Percentiles rank a stretch among this genome's conserved stretches.
phyloP scores from a whole-genome alignment of 768 basidiomycete species.

The Leucocoprinus leucothites region DNA sequence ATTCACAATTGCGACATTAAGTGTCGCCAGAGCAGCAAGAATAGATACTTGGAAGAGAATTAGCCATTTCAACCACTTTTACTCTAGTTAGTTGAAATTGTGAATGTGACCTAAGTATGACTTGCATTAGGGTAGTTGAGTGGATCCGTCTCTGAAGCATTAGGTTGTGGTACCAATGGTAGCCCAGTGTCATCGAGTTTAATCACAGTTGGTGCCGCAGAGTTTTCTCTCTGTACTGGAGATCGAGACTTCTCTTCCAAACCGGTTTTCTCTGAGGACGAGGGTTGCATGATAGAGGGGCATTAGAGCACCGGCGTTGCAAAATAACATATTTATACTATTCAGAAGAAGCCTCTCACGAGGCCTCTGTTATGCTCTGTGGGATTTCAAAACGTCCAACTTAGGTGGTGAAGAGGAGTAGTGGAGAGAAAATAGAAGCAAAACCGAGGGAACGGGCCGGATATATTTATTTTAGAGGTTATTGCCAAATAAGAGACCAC shows the following conservation, averaged over 20 bases:
- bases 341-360: slow-evolving; percentile 1
- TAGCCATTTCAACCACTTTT: slow-evolving; percentile 33
- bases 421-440: not conserved
- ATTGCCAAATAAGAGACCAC: slow-evolving; percentile 7
- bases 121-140: slow-evolving; percentile 37
- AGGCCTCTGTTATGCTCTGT: not conserved
- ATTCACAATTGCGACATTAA: slow-evolving; percentile 36
- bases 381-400: not conserved
- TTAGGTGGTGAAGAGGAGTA: not conserved
- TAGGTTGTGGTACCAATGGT: slow-evolving; percentile 8
- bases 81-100: not conserved
- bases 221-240: not conserved
- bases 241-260: slow-evolving; percentile 3
- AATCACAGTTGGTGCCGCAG: not conserved
- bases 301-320: not conserved
- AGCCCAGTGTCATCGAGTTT: slow-evolving; percentile 8
- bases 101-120: not conserved
- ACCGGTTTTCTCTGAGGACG: not conserved
- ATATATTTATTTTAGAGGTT: not conserved
- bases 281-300: not conserved
- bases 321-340: slow-evolving; percentile 5
- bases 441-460: not conserved
- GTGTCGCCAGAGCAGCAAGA: slow-evolving; percentile 33
- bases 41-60: slow-evolving; percentile 30
- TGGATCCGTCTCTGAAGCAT: slow-evolving; percentile 27